Evolutionary conservation across 2,329 filamentous ascomycete species (phyloP), one percentile per base, ranked within the genome.

Genomic region (Pyricularia pennisetigena): DNA sequence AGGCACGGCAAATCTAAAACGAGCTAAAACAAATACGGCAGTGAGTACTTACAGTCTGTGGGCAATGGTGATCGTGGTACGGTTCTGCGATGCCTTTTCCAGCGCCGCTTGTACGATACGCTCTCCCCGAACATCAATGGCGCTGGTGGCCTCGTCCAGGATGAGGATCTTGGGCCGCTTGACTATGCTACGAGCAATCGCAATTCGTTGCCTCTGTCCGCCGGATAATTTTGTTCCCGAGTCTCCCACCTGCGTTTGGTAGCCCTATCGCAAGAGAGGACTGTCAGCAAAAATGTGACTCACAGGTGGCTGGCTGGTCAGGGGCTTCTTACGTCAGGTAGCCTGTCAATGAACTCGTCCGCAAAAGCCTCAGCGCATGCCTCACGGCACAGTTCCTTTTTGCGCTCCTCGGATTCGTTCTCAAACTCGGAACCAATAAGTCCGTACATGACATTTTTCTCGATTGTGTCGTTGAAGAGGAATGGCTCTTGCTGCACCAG

Each of bases 31-130:
- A 28, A 62, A 14, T 16, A 26, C 8, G 6, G 6, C 59, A 28
- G 2, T 16, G 59, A 16, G 24, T 24, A 28, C 59, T 28, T 29
- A 29, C 90, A 71, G 66, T 8, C 66, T 30, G 29, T 67, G 66
- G 12, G 66, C 94, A 4, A 98, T 91, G 75, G 97, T 97, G 0
- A 99, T 92, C 71, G 93, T 97, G 0, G 95, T 98, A 68, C 94
- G 87, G 4, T 84, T 83, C 80, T 96, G 97, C 16, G 74, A 74
- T 4, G 74, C 75, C 16, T 72, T 73, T 74, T 89, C 85, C 24
- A 92, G 79, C 0, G 88, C 88, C 3, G 79, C 80, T 74, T 91
- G 88, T 10, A 92, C 87, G 0, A 88, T 78, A 70, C 83, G 85
- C 74, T 92, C 90, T 0, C 84, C 87, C 72, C 89, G 84, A 0